phyloP scores from a whole-genome alignment of 2,329 filamentous ascomycete genomes.

The Neofusicoccum laricinum region DNA sequence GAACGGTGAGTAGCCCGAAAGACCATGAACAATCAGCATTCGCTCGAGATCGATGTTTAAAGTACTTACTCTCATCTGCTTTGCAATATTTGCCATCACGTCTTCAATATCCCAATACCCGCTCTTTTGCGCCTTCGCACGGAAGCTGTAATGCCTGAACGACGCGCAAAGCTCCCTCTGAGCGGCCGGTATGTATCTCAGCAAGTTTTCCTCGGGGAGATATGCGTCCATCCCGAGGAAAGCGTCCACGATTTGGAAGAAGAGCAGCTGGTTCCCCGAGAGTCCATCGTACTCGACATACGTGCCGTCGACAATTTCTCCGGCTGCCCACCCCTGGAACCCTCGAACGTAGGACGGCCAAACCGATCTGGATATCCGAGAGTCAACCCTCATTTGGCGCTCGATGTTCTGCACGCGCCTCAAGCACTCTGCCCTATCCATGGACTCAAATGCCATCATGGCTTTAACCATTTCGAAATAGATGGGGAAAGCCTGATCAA shows the following conservation, averaged over 20 bases:
- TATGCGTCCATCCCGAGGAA: constrained; percentile 35
- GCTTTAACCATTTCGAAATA: too few relatives aligned
- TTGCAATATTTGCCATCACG: neutral
- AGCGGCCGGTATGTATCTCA: constrained; percentile 24
- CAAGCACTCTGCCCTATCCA: too few relatives aligned
- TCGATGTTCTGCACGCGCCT: too few relatives aligned
- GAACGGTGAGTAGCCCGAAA: too few relatives aligned
- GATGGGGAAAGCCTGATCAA: too few relatives aligned
- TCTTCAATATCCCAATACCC: neutral
- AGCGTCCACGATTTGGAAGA: constrained; percentile 37
- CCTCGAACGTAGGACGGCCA: constrained; percentile 37
- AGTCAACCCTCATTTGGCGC: too few relatives aligned
- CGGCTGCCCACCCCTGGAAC: constrained; percentile 37
- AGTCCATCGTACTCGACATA: constrained; percentile 34
- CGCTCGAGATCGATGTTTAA: neutral
- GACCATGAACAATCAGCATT: neutral
- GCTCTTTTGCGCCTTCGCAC: neutral
- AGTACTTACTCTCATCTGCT: neutral
- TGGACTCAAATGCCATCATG: too few relatives aligned
- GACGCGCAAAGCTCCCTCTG: neutral
- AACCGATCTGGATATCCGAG: too few relatives aligned
- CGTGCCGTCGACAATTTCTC: constrained; percentile 24
- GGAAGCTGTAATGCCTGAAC: neutral
- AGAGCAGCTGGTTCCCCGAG: constrained; percentile 34
- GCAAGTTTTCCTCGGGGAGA: constrained; percentile 22